phyloP scores from a whole-genome alignment of 148 eudicot genomes.

The Vaccinium macrocarpon region DNA sequence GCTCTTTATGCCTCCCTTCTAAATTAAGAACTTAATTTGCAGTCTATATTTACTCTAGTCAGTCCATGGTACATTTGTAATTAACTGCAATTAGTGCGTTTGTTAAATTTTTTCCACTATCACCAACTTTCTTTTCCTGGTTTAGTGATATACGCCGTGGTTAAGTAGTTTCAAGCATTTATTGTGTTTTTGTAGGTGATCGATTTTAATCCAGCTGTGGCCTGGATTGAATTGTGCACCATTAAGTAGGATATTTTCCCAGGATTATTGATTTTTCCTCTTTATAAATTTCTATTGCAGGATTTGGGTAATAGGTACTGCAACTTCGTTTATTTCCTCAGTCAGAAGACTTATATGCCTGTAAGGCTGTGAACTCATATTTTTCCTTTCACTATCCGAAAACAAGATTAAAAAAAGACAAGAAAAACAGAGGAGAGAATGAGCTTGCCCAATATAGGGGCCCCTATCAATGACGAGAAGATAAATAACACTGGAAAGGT shows the following conservation, averaged over 20 bases:
- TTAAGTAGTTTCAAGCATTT: not conserved
- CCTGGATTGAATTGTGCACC: not conserved
- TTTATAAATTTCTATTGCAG: conserved; percentile 27
- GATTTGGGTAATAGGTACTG: conserved; percentile 31
- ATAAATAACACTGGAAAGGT: conserved; percentile 33
- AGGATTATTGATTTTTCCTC: conserved; percentile 6
- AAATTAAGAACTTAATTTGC: too few species aligned
- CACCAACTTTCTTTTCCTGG: not conserved
- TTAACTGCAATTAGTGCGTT: not conserved
- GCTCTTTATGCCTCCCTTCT: not conserved
- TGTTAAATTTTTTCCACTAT: not conserved
- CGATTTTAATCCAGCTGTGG: not conserved
- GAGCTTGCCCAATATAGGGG: conserved; percentile 67
- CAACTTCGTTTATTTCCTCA: not conserved
- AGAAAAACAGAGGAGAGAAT: conserved; percentile 32
- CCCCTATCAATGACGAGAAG: conserved; percentile 33
- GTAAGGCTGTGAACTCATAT: conserved; percentile 17
- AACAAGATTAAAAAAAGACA: not conserved
- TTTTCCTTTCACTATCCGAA: conserved; percentile 12
- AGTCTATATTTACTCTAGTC: not conserved
- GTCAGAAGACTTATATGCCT: conserved; percentile 17
- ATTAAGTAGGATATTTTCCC: not conserved
- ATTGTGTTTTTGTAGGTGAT: not conserved
- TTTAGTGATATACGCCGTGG: not conserved
- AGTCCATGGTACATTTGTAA: not conserved